Evolutionary conservation across 768 basidiomycete genomes (phyloP).

Genomic region (Mycena metata): DNA sequence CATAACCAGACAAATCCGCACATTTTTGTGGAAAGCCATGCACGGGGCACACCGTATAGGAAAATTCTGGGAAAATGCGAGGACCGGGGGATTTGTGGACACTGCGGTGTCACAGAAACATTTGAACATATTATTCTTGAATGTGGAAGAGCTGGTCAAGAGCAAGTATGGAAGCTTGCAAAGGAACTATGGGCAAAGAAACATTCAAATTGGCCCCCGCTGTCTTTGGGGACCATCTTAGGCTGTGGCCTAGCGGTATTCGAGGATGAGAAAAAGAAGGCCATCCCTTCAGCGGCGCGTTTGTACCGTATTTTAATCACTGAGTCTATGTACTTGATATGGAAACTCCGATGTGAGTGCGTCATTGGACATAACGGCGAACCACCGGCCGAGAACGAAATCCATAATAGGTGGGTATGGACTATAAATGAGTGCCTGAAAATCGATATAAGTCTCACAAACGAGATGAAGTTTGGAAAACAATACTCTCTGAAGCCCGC

Average conservation of each 20-base stretch:
- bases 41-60: too few relatives aligned
- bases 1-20: too few relatives aligned
- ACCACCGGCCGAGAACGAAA: not conserved
- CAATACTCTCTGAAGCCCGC: not conserved
- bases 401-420: constrained; percentile 2
- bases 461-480: not conserved
- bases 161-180: not conserved
- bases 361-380: not conserved
- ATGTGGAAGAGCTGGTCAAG: not conserved
- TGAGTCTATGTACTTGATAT: not conserved
- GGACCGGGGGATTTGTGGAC: too few relatives aligned
- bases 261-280: not conserved
- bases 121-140: not conserved
- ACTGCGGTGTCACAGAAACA: not conserved
- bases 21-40: too few relatives aligned
- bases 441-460: not conserved
- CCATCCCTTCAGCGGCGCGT: too few relatives aligned
- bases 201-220: not conserved
- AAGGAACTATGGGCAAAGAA: not conserved
- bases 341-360: not conserved
- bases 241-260: not conserved
- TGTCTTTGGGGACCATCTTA: not conserved
- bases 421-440: not conserved
- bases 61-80: too few relatives aligned
- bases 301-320: not conserved